Conservation (phyloP, 257 asterid genomes). For the Petunia axillaris region DNA sequence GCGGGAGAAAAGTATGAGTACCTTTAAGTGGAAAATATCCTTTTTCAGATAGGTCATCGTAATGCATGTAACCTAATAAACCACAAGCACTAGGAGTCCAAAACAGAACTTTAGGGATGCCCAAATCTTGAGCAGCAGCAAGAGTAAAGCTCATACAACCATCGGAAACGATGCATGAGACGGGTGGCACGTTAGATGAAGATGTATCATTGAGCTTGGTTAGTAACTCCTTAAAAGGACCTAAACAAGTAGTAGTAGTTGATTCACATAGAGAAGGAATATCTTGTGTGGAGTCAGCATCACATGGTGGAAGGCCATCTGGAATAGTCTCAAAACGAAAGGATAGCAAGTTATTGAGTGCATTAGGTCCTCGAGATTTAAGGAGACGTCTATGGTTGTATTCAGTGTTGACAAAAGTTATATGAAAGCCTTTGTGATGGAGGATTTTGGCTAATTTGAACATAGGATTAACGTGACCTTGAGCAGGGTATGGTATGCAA, state of each 20-base stretch:
- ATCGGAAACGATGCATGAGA: constrained; percentile 26
- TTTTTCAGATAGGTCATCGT: not conserved
- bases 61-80: constrained; percentile 23
- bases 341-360: constrained; percentile 27
- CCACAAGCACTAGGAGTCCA: constrained; percentile 28
- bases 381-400: constrained; percentile 27
- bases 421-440: constrained; percentile 29
- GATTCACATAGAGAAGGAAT: constrained; percentile 13
- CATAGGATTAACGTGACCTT: constrained; percentile 32
- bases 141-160: constrained; percentile 27
- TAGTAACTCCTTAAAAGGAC: constrained; percentile 8
- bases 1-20: not conserved
- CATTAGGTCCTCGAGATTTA: not conserved
- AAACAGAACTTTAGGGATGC: constrained; percentile 23
- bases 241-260: not conserved
- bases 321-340: constrained; percentile 31
- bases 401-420: constrained; percentile 33
- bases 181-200: constrained; percentile 8
- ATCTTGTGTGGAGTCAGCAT: constrained; percentile 28
- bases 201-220: not conserved
- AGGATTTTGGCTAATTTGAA: constrained; percentile 32
- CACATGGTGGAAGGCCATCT: constrained; percentile 28
- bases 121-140: constrained; percentile 29
- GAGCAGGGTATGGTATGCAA: constrained; percentile 34
- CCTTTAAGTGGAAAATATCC: constrained; percentile 29